Conservation (phyloP, 1,139 yeast species). For the Candida smagusa region DNA sequence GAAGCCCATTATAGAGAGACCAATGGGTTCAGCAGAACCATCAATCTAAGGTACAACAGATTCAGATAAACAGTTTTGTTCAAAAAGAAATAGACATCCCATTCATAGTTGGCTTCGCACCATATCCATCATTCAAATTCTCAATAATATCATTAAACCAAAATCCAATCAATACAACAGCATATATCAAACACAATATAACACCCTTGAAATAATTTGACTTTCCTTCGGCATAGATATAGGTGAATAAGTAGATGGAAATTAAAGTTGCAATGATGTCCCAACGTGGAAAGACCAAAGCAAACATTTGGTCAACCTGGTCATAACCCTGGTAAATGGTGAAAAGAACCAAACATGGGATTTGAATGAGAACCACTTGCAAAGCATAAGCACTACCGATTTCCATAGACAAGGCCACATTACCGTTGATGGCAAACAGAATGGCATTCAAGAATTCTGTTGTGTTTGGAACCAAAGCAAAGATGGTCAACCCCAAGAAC, state of each 20-base stretch:
- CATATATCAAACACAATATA: slow-evolving; percentile 74
- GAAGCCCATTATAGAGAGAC: too few relatives aligned
- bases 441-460: slow-evolving; percentile 97
- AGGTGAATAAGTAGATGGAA: slow-evolving; percentile 86
- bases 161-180: slow-evolving; percentile 78
- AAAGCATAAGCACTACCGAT: slow-evolving; percentile 97
- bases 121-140: slow-evolving; percentile 31
- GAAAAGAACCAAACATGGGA: slow-evolving; percentile 83
- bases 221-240: slow-evolving; percentile 95
- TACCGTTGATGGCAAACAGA: slow-evolving; percentile 93
- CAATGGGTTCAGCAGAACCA: too few relatives aligned
- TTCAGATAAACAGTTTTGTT: not conserved
- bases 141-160: slow-evolving; percentile 56
- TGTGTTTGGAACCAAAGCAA: slow-evolving; percentile 94
- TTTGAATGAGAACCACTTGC: slow-evolving; percentile 93
- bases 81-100: too few relatives aligned
- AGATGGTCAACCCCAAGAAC: slow-evolving; percentile 86
- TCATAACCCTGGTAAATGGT: slow-evolving; percentile 50
- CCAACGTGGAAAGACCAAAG: slow-evolving; percentile 93
- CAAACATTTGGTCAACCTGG: slow-evolving; percentile 55
- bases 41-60: too few relatives aligned
- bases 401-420: slow-evolving; percentile 94
- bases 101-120: not conserved
- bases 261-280: slow-evolving; percentile 84
- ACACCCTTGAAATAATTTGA: slow-evolving; percentile 95